These are phyloP conservation scores for Xylariaceae sp. DNA, from an alignment of 2,329 filamentous ascomycete species.

Conservation along the genomic window DNA sequence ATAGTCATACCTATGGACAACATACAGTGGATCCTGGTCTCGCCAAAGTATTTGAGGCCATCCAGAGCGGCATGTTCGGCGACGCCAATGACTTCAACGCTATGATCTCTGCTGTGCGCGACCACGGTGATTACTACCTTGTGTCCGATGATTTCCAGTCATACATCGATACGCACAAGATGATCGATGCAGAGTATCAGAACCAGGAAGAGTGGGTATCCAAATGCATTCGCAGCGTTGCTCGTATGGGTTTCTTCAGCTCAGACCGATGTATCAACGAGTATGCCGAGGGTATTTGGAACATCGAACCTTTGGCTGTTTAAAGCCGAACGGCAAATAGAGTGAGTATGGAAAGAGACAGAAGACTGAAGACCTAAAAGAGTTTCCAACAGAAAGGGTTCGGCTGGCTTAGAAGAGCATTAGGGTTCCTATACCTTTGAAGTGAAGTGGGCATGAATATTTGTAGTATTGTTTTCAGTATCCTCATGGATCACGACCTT, in stretches of 20 bases:
- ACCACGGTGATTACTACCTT: slow-evolving; percentile 96
- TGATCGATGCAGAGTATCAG: slow-evolving; percentile 88
- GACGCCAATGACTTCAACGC: slow-evolving; percentile 74
- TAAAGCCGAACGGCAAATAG: slow-evolving; percentile 19
- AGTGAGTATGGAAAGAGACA: background rate
- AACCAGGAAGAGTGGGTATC: slow-evolving; percentile 90
- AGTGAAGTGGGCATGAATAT: too few species aligned
- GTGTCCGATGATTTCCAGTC: slow-evolving; percentile 96
- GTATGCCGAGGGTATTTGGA: slow-evolving; percentile 97
- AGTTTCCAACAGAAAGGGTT: too few species aligned
- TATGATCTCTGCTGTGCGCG: slow-evolving; percentile 76
- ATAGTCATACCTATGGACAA: slow-evolving; percentile 78
- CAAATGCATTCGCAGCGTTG: slow-evolving; percentile 84
- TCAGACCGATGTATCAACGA: slow-evolving; percentile 94
- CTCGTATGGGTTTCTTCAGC: slow-evolving; percentile 96
- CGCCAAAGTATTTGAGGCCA: slow-evolving; percentile 75
- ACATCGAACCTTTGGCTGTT: slow-evolving; percentile 72
- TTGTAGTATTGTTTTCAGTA: too few species aligned
- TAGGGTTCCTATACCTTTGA: too few species aligned
- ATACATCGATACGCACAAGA: slow-evolving; percentile 83
- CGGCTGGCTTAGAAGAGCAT: too few species aligned
- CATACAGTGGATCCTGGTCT: slow-evolving; percentile 76
- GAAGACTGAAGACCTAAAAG: too few species aligned
- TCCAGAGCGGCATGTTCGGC: slow-evolving; percentile 78
- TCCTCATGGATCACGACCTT: too few species aligned